A percentile compares a stretch with the other conserved stretches of the same genome.
These are phyloP conservation scores for Lactarius trivialis DNA, from an alignment of 768 basidiomycete species.

Conservation along the genomic window DNA sequence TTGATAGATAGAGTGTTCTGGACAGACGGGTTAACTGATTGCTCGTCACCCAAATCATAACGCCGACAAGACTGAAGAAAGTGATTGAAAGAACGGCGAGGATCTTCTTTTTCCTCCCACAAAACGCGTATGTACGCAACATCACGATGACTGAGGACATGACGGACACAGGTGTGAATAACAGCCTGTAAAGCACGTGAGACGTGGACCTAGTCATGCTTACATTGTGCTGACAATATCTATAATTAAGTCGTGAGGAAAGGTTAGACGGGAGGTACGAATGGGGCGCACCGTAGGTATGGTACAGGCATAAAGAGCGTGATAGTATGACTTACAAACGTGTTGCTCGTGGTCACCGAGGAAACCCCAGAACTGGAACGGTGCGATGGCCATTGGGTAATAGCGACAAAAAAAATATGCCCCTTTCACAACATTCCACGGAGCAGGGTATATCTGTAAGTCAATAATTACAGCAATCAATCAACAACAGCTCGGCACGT, in stretches of 20 bases:
- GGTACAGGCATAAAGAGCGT: conserved; percentile 3
- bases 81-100: conserved; percentile 4
- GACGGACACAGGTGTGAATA: background rate
- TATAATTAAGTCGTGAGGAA: background rate
- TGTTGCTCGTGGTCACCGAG: background rate
- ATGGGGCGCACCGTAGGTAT: conserved; percentile 15
- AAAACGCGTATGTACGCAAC: conserved; percentile 21
- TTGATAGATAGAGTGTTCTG: background rate
- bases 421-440: conserved; percentile 14
- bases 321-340: conserved; percentile 4
- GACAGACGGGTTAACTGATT: conserved; percentile 5
- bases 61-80: background rate
- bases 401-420: conserved; percentile 21
- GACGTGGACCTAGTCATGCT: background rate
- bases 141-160: conserved; percentile 17
- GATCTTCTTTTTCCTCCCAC: conserved; percentile 1
- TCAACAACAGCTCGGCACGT: background rate
- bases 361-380: conserved; percentile 17
- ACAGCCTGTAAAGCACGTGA: background rate
- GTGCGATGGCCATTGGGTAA: conserved; percentile 13
- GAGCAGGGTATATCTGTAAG: conserved; percentile 13
- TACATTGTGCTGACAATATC: conserved; percentile 16
- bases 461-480: background rate
- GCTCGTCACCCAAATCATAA: conserved; percentile 10
- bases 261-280: background rate